Conservation (phyloP, 169 alveolate species). For the Cryptosporidium canis region DNA sequence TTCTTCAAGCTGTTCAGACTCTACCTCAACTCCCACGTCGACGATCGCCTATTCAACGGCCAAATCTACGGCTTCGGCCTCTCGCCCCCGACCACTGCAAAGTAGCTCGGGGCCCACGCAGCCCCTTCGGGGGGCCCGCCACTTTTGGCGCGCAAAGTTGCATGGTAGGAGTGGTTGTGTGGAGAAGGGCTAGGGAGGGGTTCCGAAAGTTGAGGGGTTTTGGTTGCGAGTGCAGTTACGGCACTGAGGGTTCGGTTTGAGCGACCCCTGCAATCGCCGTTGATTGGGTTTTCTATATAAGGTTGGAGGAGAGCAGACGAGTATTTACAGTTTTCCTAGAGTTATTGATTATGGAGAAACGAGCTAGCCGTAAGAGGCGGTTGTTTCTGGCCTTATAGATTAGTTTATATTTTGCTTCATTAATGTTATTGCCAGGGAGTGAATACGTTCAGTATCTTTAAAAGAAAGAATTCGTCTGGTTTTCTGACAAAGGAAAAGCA, state of each 20-base stretch:
- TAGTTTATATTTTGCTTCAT: neutral
- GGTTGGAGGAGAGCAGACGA: no score
- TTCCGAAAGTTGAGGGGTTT: neutral
- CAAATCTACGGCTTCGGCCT: slow-evolving; percentile 60
- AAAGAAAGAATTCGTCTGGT: slow-evolving; percentile 35
- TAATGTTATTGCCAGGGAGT: slow-evolving; percentile 60
- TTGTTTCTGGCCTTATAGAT: neutral
- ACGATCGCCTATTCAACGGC: slow-evolving; percentile 39
- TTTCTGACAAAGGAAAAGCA: slow-evolving; percentile 66
- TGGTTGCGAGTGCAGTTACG: no score
- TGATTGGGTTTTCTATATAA: no score
- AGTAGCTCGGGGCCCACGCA: no score
- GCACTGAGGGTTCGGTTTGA: no score
- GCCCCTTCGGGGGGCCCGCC: no score
- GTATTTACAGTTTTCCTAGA: no score
- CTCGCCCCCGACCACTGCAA: slow-evolving; percentile 6
- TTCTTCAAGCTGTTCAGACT: slow-evolving; percentile 87
- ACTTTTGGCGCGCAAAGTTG: no score
- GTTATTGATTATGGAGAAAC: neutral
- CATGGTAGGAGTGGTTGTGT: neutral
- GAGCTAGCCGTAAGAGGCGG: neutral
- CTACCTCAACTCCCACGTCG: slow-evolving; percentile 24
- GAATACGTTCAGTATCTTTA: slow-evolving; percentile 32
- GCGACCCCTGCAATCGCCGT: no score
- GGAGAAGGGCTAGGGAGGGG: neutral